Evolutionary conservation across 2,329 filamentous ascomycete genomes (phyloP), one percentile per base, ranked within the genome.

Genomic region (Pseudocercospora crystallina): DNA sequence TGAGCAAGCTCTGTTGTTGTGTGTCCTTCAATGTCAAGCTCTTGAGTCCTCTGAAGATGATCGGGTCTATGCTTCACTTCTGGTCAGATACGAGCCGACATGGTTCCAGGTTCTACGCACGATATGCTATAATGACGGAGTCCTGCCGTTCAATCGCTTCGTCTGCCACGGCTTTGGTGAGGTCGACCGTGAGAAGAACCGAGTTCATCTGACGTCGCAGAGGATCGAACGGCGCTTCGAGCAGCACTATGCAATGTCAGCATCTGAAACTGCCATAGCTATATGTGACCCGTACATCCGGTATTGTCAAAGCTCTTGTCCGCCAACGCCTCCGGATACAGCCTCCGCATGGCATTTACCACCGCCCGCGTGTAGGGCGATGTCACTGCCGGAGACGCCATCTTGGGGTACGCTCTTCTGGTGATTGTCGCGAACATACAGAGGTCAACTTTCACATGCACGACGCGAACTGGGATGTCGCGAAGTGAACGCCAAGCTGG

Each of bases 221-320:
- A 30, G 78, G 73, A 49, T 81, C 76, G 60, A 83, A 82, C 1
- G 85, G 85, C 17, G 85, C 81, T 75, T 89, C 85, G 17, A 89
- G 77, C 8, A 89, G 78, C 43, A 89, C 78, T 87, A 33, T 15
- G 42, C 14, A 5, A n/a, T 29, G 20, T 57, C 4, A 49, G 30
- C 31, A 33, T 37, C 13, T 39, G 30, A 35, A 26, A n/a, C 17
- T 32, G 5, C 7, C n/a, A 10, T 41, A 26, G n/a, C n/a, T n/a
- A 13, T 13, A 26, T 8, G 10, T 43, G 2, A 26, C 31, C 5
- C 54, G 37, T 39, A 82, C 81, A 70, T 47, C 94, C 94, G n/a
- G 95, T 96, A 66, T 99, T 99, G 69, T 99, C 94, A 80, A 91
- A 99, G 59, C 87, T 84, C 61, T 85, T 86, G 67, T 97, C 94